Evolutionary conservation across 1,284 basidiomycete species (phyloP), one percentile per base, ranked within the genome.

Genomic region (Melampsora americana): DNA sequence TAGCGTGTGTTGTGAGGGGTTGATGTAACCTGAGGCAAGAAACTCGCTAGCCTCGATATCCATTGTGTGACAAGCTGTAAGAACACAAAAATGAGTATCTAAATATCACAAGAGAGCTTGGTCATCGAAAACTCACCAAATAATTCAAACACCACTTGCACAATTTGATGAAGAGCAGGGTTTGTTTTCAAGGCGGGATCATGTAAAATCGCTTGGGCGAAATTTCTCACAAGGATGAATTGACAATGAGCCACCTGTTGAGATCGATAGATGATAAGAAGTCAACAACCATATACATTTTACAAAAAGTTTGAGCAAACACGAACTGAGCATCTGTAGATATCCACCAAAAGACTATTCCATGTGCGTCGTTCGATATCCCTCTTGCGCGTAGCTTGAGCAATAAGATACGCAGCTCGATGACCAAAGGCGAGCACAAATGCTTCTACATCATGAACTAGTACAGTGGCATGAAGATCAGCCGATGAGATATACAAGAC

Each of bases 361-460:
- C 83, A 84, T 12, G 80, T 80, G 39, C 80, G 78, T 78, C 82
- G 80, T 73, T 81, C 80, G 60, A 82, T 79, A 76, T 84, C 83
- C 9, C 83, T 80, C 74, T 83, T 82, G 44, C 79, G 78, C 6
- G 84, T 79, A 26, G 83, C 80, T 67, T 81, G 82, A 56, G 82
- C 82, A 32, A 81, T 80, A 32, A 83, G 77, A 79, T 82, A 83
- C 12, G 82, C 83, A 7, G 83, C 83, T 12, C 83, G 82, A 78
- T 83, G 82, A 7, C 83, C 83, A 69, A 84, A 84, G 1, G 83
- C 83, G 66, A 80, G 77, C 67, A 84, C 80, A 77, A 82, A 83
- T 66, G 82, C 78, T 32, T 82, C 80, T 66, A 80, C 80, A 68
- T 81, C 79, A 53, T 81, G 81, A 78, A 80, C 81, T 66, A 77